Conservation (phyloP, 306 rosid genomes). For the Trichosanthes truncata region DNA sequence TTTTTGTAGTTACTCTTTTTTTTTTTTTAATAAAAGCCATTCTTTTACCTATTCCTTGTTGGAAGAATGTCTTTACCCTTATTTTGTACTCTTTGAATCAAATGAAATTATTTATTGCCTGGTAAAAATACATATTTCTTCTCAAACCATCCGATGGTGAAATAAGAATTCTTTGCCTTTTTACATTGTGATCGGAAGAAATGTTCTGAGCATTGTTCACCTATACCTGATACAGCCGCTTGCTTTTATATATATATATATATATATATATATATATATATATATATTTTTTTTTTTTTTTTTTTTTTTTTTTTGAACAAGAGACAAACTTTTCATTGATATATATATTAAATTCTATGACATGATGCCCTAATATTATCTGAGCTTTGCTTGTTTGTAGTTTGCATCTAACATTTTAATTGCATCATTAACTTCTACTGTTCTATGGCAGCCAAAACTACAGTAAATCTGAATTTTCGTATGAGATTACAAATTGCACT, state of each 20-base stretch:
- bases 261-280: too few relatives aligned
- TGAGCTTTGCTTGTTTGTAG: background rate
- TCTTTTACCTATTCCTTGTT: background rate
- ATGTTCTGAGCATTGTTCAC: background rate
- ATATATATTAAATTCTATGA: background rate
- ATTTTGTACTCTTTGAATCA: background rate
- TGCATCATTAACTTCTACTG: constrained; percentile 1
- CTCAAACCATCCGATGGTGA: background rate
- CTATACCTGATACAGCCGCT: background rate
- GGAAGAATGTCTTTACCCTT: background rate
- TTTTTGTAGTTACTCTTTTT: background rate
- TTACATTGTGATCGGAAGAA: background rate
- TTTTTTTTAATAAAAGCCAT: background rate
- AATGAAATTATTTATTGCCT: background rate
- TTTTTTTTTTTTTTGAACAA: too few relatives aligned
- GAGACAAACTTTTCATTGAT: too few relatives aligned
- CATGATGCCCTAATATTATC: background rate
- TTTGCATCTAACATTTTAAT: background rate
- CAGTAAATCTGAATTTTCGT: constrained; percentile 33
- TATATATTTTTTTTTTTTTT: too few relatives aligned
- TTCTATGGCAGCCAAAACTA: constrained; percentile 38
- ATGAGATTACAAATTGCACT: constrained; percentile 58
- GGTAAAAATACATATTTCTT: background rate
- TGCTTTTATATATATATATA: background rate
- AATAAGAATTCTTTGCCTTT: too few relatives aligned